phyloP scores from a whole-genome alignment of 371 early-diverging fungal species.

The Circinella umbellata region DNA sequence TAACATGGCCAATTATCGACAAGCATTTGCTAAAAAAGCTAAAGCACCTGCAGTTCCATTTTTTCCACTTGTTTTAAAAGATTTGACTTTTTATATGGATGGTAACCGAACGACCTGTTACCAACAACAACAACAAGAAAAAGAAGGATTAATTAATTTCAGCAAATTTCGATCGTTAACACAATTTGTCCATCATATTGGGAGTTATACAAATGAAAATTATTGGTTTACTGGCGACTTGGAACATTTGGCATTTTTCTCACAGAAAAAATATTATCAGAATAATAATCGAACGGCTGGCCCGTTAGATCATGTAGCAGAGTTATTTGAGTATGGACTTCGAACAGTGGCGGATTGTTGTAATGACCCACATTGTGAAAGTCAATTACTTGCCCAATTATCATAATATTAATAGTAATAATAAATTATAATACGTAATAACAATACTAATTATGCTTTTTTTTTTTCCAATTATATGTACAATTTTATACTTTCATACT shows the following conservation, averaged over 20 bases:
- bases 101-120: constrained; percentile 27
- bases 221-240: constrained; percentile 42
- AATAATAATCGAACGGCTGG: constrained; percentile 9
- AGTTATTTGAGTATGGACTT: constrained; percentile 16
- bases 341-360: constrained; percentile 16
- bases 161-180: constrained; percentile 38
- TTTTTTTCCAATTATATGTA: neutral
- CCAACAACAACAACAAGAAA: neutral
- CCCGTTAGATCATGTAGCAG: constrained; percentile 27
- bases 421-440: too few species aligned
- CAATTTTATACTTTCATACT: neutral
- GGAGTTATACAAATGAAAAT: constrained; percentile 29
- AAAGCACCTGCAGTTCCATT: constrained; percentile 48
- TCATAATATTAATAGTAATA: neutral
- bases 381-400: constrained; percentile 1
- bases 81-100: constrained; percentile 49
- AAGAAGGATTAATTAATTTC: constrained; percentile 36
- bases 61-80: constrained; percentile 49
- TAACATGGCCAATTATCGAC: constrained; percentile 50
- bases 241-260: constrained; percentile 36
- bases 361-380: constrained; percentile 18
- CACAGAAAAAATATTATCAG: constrained; percentile 5
- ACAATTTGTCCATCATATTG: constrained; percentile 27
- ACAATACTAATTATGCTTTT: too few species aligned
- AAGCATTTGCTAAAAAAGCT: constrained; percentile 34